Conservation (phyloP, 257 asterid species). For the Fraxinus pennsylvanica region DNA sequence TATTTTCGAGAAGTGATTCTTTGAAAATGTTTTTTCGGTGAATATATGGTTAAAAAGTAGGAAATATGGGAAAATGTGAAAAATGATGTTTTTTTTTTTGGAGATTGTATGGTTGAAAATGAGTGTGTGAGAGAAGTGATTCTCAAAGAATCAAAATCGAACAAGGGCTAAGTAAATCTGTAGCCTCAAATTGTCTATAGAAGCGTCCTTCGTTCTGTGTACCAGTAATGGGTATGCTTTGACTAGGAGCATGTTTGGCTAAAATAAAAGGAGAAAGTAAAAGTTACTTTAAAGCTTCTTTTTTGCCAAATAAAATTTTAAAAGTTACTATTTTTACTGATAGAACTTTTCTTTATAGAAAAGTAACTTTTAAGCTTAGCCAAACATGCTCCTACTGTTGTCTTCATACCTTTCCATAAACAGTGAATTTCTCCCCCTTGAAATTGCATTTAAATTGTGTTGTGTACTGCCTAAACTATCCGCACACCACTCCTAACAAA, state of each 20-base stretch:
- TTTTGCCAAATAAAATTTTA: not conserved
- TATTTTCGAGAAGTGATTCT: too few species aligned
- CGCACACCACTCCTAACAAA: conserved; percentile 14
- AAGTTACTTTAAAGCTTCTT: not conserved
- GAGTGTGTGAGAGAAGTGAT: too few species aligned
- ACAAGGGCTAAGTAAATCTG: not conserved
- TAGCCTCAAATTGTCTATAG: not conserved
- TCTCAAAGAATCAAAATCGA: too few species aligned
- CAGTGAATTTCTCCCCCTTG: not conserved
- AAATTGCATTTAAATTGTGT: not conserved
- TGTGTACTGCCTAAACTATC: conserved; percentile 1
- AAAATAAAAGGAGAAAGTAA: not conserved
- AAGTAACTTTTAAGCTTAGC: not conserved
- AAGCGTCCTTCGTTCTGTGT: not conserved
- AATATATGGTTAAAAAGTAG: too few species aligned
- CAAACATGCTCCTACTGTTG: not conserved
- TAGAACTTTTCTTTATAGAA: not conserved
- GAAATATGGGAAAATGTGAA: too few species aligned
- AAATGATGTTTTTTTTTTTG: too few species aligned
- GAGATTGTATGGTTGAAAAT: too few species aligned
- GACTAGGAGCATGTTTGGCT: not conserved
- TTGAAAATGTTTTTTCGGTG: too few species aligned
- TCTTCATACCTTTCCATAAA: not conserved
- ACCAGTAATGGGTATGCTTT: not conserved
- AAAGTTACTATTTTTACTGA: not conserved